A percentile compares a stretch with the other conserved stretches of the same genome.
Evolutionary conservation across 148 eudicot genomes (phyloP).

Genomic region (Persicaria tinctoria): DNA sequence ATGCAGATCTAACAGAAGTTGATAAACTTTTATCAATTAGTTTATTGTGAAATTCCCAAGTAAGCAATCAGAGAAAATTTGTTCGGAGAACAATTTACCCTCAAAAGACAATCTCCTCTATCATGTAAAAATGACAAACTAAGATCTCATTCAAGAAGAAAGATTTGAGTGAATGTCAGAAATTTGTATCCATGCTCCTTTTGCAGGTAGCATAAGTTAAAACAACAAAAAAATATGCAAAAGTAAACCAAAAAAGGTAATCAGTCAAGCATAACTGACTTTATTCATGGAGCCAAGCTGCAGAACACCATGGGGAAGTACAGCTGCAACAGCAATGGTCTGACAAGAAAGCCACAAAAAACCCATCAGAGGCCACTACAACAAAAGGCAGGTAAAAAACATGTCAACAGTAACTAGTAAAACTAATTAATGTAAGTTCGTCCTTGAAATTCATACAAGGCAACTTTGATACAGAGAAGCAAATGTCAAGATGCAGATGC

Average conservation of each 20-base stretch:
- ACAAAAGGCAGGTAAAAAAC: not conserved
- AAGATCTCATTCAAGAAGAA: not conserved
- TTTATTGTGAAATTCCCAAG: not conserved
- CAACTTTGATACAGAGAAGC: not conserved
- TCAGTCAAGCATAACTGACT: slow-evolving; percentile 32
- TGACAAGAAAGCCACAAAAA: slow-evolving; percentile 25
- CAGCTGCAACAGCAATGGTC: slow-evolving; percentile 67
- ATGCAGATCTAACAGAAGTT: not conserved
- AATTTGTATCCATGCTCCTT: not conserved
- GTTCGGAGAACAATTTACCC: not conserved
- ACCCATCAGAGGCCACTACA: not conserved
- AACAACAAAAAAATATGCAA: not conserved
- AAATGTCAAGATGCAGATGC: slow-evolving; percentile 1
- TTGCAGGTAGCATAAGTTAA: not conserved
- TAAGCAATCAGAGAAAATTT: not conserved
- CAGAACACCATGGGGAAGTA: slow-evolving; percentile 63
- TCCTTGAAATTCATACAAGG: not conserved
- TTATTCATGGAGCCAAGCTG: slow-evolving; percentile 74
- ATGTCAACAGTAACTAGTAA: not conserved
- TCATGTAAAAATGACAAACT: not conserved
- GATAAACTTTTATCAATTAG: not conserved
- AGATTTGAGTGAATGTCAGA: not conserved
- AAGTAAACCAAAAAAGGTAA: not conserved
- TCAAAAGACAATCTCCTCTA: not conserved
- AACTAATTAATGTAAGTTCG: not conserved